phyloP scores from a whole-genome alignment of 192 early-diverging fungal genomes.

The Chytriomyces sp. region DNA sequence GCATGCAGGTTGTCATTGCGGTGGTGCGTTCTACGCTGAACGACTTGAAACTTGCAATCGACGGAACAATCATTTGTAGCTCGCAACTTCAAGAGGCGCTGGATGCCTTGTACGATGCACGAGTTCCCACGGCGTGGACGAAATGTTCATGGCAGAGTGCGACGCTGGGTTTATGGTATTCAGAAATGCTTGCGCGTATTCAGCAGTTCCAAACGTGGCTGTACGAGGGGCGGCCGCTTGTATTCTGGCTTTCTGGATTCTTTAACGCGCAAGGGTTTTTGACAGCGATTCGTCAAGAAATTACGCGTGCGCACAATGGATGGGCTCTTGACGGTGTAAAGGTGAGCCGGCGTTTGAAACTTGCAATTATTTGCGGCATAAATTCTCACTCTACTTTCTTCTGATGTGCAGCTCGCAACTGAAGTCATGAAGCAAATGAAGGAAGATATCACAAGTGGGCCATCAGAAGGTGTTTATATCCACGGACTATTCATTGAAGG shows the following conservation, averaged over 20 bases:
- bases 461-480: constrained; percentile 69
- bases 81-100: constrained; percentile 64
- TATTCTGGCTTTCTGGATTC: constrained; percentile 70
- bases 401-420: constrained; percentile 52
- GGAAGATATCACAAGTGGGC: constrained; percentile 66
- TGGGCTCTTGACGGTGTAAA: constrained; percentile 70
- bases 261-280: constrained; percentile 75
- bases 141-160: constrained; percentile 65
- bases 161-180: constrained; percentile 67
- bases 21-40: constrained; percentile 58
- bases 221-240: constrained; percentile 64
- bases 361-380: constrained; percentile 7
- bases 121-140: constrained; percentile 61
- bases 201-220: constrained; percentile 68
- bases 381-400: neutral
- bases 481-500: constrained; percentile 73
- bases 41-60: constrained; percentile 69
- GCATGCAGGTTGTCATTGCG: constrained; percentile 66
- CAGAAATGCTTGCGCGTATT: constrained; percentile 57
- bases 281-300: constrained; percentile 70
- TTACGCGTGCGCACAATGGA: constrained; percentile 62
- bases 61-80: constrained; percentile 68
- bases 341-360: constrained; percentile 34
- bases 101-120: constrained; percentile 68
- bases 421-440: constrained; percentile 78